A percentile compares a stretch with the other conserved stretches of the same genome.
Evolutionary conservation across 225 moss, liverwort and hornwort genomes (phyloP).

Genomic region (Pseudoscleropodium purum): DNA sequence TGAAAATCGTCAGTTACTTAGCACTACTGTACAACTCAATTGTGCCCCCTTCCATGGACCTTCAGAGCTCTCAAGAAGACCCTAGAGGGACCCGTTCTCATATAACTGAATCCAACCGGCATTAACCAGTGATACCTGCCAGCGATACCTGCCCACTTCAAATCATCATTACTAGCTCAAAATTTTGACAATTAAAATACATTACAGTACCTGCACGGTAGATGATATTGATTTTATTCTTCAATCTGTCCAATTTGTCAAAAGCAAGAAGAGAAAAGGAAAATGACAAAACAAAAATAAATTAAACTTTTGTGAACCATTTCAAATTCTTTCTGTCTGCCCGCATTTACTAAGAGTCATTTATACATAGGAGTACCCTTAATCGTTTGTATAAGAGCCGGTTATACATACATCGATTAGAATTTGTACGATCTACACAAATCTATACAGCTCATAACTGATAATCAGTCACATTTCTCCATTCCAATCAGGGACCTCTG

Average conservation of each 20-base stretch:
- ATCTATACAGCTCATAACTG: neutral
- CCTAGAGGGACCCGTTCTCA: neutral
- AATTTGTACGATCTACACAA: neutral
- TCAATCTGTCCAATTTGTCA: neutral
- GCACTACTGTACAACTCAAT: neutral
- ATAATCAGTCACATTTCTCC: neutral
- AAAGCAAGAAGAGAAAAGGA: neutral
- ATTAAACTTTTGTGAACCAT: neutral
- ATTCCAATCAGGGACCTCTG: neutral
- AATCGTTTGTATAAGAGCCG: neutral
- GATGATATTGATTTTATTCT: neutral
- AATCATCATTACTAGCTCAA: neutral
- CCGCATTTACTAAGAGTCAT: neutral
- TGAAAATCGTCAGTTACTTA: neutral
- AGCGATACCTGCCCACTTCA: neutral
- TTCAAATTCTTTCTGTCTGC: neutral
- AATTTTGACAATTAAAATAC: neutral
- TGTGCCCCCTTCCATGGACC: neutral
- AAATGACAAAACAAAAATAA: neutral
- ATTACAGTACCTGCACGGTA: neutral
- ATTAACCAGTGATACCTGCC: neutral
- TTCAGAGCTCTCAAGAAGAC: neutral
- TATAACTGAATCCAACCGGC: neutral
- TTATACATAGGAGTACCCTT: neutral
- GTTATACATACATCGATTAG: neutral